A percentile compares a stretch with the other conserved stretches of the same genome.
Conservation (phyloP, 2,329 filamentous ascomycete genomes). For the Fusarium acutatum region DNA sequence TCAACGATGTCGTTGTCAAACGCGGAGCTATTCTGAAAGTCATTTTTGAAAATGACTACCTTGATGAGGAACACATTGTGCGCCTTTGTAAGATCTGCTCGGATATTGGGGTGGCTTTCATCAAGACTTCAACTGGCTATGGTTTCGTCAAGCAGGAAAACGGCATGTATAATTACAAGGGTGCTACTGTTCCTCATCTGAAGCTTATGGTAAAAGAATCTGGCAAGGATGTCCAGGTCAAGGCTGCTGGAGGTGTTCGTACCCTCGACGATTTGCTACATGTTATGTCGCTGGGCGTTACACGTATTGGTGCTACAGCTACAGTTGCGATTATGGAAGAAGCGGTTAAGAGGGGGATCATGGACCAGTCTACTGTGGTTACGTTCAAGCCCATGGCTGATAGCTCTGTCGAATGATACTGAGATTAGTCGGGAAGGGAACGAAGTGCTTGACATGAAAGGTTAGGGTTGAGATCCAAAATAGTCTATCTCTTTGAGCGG, state of each 20-base stretch:
- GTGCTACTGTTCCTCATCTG: constrained; percentile 60
- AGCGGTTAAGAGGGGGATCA: constrained; percentile 59
- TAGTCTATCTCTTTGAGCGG: no score
- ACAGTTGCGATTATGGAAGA: constrained; percentile 65
- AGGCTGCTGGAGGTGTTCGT: constrained; percentile 65
- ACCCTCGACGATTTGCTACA: constrained; percentile 65
- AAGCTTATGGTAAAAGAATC: constrained; percentile 61
- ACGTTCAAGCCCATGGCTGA: constrained; percentile 20
- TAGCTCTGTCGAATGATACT: constrained; percentile 4
- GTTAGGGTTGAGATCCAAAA: background rate
- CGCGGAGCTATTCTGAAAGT: constrained; percentile 62
- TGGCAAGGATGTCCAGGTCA: constrained; percentile 55
- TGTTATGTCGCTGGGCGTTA: constrained; percentile 63
- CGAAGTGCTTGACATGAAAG: rapidly evolving
- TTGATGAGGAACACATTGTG: constrained; percentile 58
- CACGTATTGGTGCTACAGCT: constrained; percentile 64
- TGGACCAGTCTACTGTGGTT: constrained; percentile 28
- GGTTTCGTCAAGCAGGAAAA: constrained; percentile 65
- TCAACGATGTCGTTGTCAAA: constrained; percentile 59
- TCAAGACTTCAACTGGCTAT: constrained; percentile 70
- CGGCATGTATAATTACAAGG: constrained; percentile 62
- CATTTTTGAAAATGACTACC: constrained; percentile 70
- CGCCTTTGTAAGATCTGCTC: constrained; percentile 65
- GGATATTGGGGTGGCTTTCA: constrained; percentile 59
- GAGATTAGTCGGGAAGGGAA: rapidly evolving